Percentiles rank a stretch among this genome's conserved stretches.
Evolutionary conservation across 495 filamentous ascomycete species (phyloP).

Genomic region (Viridothelium virens): DNA sequence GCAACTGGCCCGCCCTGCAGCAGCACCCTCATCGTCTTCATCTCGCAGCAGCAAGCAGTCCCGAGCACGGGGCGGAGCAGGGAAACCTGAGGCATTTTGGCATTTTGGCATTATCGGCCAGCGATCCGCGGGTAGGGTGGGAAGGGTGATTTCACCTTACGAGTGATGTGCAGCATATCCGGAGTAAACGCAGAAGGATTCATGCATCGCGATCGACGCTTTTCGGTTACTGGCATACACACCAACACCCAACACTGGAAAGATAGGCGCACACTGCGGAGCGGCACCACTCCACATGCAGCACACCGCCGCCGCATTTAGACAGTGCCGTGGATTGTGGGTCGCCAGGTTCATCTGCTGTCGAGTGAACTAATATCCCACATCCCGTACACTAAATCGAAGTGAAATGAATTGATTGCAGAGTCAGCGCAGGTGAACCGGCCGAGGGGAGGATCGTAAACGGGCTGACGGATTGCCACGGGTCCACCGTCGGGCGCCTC

Average conservation of each 20-base stretch:
- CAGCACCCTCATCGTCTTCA: not conserved
- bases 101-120: not conserved
- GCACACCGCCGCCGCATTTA: not conserved
- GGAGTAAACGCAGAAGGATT: not conserved
- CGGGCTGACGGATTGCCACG: conserved; percentile 8
- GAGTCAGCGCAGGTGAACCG: not conserved
- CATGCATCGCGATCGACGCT: conserved; percentile 3
- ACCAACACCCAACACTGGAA: conserved; percentile 6
- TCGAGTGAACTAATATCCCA: no score
- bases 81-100: not conserved
- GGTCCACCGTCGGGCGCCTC: conserved; percentile 7
- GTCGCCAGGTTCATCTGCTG: not conserved
- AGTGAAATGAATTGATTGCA: not conserved
- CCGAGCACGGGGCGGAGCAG: not conserved
- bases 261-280: conserved; percentile 8
- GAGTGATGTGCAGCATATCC: conserved; percentile 5
- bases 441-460: not conserved
- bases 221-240: conserved; percentile 4
- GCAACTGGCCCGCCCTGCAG: conserved; percentile 4
- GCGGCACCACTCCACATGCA: not conserved
- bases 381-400: no score
- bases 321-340: not conserved
- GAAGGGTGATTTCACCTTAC: conserved; percentile 1
- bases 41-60: no score
- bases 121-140: not conserved